Evolutionary conservation across 2,329 filamentous ascomycete genomes (phyloP).

Genomic region (Aspergillus aculeatinus): DNA sequence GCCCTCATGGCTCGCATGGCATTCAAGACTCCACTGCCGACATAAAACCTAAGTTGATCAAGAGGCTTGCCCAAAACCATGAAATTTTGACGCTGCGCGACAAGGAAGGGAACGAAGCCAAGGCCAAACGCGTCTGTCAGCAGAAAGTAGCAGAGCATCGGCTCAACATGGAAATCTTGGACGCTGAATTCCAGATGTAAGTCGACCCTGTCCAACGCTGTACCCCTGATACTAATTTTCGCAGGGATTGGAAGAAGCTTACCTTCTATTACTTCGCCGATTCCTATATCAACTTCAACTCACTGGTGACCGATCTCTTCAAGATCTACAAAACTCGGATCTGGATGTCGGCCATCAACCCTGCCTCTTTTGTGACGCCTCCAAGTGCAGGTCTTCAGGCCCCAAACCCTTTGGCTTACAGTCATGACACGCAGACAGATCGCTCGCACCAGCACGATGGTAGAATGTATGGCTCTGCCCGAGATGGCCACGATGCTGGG

Average conservation of each 20-base stretch:
- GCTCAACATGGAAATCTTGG: conserved; percentile 96
- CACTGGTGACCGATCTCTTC: conserved; percentile 93
- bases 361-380: conserved; percentile 80
- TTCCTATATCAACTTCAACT: conserved; percentile 98
- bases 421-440: conserved; percentile 38
- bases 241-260: conserved; percentile 95
- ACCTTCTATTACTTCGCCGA: conserved; percentile 99
- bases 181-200: conserved; percentile 98
- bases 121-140: conserved; percentile 94
- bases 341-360: conserved; percentile 99
- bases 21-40: conserved; percentile 72
- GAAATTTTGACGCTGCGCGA: conserved; percentile 87
- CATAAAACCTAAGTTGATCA: conserved; percentile 94
- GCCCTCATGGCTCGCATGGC: conserved; percentile 69
- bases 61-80: conserved; percentile 85
- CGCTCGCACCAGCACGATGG: conserved; percentile 44
- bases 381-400: conserved; percentile 70
- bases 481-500: conserved; percentile 30
- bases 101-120: conserved; percentile 96
- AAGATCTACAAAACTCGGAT: conserved; percentile 99
- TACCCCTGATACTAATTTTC: neutral
- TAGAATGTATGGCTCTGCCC: conserved; percentile 30
- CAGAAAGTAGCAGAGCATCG: conserved; percentile 94
- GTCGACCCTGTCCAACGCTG: conserved; percentile 36
- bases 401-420: conserved; percentile 64